phyloP scores from a whole-genome alignment of 2,329 filamentous ascomycete species.

The Aspergillus eucalypticola region DNA sequence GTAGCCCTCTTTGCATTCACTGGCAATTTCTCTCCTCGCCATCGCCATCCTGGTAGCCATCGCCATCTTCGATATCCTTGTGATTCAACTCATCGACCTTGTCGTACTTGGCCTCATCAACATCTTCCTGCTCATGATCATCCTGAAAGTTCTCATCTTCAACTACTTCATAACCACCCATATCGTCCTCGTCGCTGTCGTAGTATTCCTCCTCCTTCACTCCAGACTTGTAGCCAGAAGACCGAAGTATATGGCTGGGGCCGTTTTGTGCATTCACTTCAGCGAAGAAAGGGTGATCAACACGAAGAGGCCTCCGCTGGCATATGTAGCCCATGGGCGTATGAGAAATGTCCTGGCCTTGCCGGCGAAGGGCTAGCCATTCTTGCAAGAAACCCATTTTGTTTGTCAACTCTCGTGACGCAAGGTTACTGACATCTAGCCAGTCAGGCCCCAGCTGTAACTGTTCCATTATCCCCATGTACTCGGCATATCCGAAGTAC shows the following conservation, averaged over 20 bases:
- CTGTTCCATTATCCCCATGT: constrained; percentile 11
- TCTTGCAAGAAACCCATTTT: constrained; percentile 35
- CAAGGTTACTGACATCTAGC: not conserved
- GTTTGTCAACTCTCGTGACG: constrained; percentile 5
- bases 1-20: too few species aligned
- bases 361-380: constrained; percentile 34
- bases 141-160: not conserved
- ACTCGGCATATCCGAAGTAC: constrained; percentile 46
- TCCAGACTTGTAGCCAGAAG: too few species aligned
- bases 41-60: not conserved
- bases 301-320: constrained; percentile 27
- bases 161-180: not conserved
- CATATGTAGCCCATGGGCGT: constrained; percentile 41
- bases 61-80: not conserved
- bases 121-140: not conserved
- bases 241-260: not conserved
- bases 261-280: too few species aligned
- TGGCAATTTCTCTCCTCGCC: too few species aligned
- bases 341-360: constrained; percentile 38
- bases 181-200: constrained; percentile 10
- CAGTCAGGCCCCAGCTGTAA: not conserved
- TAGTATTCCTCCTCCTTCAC: constrained; percentile 7
- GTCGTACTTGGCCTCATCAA: not conserved
- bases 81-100: not conserved
- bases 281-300: constrained; percentile 32